Evolutionary conservation across 2,329 filamentous ascomycete species (phyloP), one percentile per base, ranked within the genome.

Genomic region (Colletotrichum cereale): DNA sequence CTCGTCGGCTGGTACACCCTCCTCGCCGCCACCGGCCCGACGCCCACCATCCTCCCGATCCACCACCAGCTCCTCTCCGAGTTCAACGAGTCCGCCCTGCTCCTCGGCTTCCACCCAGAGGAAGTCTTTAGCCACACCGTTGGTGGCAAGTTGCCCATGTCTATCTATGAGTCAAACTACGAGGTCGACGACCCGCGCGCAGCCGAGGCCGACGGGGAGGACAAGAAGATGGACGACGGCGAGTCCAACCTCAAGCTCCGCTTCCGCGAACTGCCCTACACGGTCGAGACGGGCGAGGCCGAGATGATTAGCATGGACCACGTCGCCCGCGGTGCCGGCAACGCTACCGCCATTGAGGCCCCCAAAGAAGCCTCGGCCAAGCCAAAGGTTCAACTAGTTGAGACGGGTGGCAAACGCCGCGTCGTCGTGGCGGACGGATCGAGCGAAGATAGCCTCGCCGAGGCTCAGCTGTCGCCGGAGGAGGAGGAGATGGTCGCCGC

Each of bases 231-330:
- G 83, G 91, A 93, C 74, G 92, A 94, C 74, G 80, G 87, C 79
- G 82, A 89, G 42, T 80, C 84, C 1, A 80, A 68, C 53, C 79
- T 90, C 31, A 89, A 87, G 62, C 86, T 96, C 72, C 92, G 89
- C 77, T 98, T 98, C 82, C 89, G 92, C 71, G 92, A 97, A 78
- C 83, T 98, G 12, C 90, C 92, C 2, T 98, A 96, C 80, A 92
- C 92, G 0, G 91, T 98, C 2, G 96, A 98, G 83, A 97, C 95
- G 0, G 94, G 94, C 12, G 95, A 98, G 80, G 95, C 95, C 1
- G 96, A 99, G 82, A 98, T 98, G 95, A 98, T 99, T 75, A 93
- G 93, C 75, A 93, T 99, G 77, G 95, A 98, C 81, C 97, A 95
- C 75, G 92, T 99, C 26, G 95, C 96, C 0, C 91, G 92, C 63